Evolutionary conservation across 2,329 filamentous ascomycete species (phyloP).

Genomic region (Calonectria hawksworthii): DNA sequence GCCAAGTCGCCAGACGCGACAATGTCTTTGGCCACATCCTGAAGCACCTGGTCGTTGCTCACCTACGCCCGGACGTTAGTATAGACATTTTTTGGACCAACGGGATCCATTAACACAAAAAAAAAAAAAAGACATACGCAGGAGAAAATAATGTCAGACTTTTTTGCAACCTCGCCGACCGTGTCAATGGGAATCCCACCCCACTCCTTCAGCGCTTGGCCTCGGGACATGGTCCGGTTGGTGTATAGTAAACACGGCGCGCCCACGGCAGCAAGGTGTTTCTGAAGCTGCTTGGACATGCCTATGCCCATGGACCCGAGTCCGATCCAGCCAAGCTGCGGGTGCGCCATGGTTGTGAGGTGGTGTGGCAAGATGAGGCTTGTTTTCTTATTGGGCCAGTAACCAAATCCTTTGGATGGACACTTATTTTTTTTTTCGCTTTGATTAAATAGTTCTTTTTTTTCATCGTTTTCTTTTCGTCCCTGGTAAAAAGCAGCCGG

Average conservation of each 20-base stretch:
- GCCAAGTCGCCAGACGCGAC: conserved; percentile 11
- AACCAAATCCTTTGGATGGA: not conserved
- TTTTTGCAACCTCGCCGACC: conserved; percentile 52
- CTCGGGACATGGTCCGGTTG: conserved; percentile 56
- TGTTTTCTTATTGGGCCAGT: not conserved
- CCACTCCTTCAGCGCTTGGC: conserved; percentile 49
- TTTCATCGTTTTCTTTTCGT: not conserved
- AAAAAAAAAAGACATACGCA: conserved; percentile 47
- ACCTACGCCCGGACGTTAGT: not conserved
- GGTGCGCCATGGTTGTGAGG: conserved; percentile 8
- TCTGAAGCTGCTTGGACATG: conserved; percentile 59
- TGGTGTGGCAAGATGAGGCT: not conserved
- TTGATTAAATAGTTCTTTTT: not conserved
- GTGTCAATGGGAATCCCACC: conserved; percentile 51
- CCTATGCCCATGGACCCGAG: conserved; percentile 60
- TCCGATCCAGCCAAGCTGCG: conserved; percentile 41
- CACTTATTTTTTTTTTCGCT: not conserved
- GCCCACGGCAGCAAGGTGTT: conserved; percentile 51
- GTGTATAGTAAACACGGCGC: conserved; percentile 52
- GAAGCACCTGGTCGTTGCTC: conserved; percentile 9
- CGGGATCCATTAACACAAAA: no score
- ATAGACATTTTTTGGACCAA: not conserved
- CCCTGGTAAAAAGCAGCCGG: not conserved
- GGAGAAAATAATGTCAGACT: conserved; percentile 57
- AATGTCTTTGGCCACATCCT: conserved; percentile 18